A percentile compares a stretch with the other conserved stretches of the same genome.
These are phyloP conservation scores for Leucoagaricus sp. DNA, from an alignment of 1,284 basidiomycete species.

Conservation along the genomic window DNA sequence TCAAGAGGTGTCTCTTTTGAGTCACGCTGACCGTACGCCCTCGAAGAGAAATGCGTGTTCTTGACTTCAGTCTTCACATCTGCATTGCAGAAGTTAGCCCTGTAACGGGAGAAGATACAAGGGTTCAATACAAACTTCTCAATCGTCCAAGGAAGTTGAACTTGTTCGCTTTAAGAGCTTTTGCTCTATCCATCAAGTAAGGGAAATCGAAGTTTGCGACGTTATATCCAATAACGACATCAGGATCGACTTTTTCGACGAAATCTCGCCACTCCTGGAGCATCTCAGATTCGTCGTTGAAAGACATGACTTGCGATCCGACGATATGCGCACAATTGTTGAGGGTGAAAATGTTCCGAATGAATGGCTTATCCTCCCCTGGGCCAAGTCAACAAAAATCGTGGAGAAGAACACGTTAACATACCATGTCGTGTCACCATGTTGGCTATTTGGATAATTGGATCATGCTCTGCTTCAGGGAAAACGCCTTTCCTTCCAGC, in stretches of 20 bases:
- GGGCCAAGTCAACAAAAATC: slow-evolving; percentile 5
- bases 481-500: slow-evolving; percentile 95
- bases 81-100: slow-evolving; percentile 30
- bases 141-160: slow-evolving; percentile 84
- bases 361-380: slow-evolving; percentile 91
- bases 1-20: slow-evolving; percentile 91
- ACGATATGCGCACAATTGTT: slow-evolving; percentile 93
- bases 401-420: not conserved
- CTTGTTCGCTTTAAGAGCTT: slow-evolving; percentile 68
- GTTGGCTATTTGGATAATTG: slow-evolving; percentile 96
- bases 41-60: slow-evolving; percentile 94
- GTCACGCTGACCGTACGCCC: slow-evolving; percentile 93
- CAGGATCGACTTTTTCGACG: slow-evolving; percentile 85
- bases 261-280: slow-evolving; percentile 85
- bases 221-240: slow-evolving; percentile 95
- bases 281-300: slow-evolving; percentile 72
- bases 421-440: slow-evolving; percentile 95
- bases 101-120: not conserved
- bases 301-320: slow-evolving; percentile 91
- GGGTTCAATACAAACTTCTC: slow-evolving; percentile 50
- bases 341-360: slow-evolving; percentile 94
- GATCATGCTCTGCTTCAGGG: slow-evolving; percentile 85
- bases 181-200: slow-evolving; percentile 89
- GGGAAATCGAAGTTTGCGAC: slow-evolving; percentile 92
- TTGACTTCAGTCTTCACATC: slow-evolving; percentile 79